These are phyloP conservation scores for Mycena leptocephala DNA, from an alignment of 768 basidiomycete species.

Conservation along the genomic window DNA sequence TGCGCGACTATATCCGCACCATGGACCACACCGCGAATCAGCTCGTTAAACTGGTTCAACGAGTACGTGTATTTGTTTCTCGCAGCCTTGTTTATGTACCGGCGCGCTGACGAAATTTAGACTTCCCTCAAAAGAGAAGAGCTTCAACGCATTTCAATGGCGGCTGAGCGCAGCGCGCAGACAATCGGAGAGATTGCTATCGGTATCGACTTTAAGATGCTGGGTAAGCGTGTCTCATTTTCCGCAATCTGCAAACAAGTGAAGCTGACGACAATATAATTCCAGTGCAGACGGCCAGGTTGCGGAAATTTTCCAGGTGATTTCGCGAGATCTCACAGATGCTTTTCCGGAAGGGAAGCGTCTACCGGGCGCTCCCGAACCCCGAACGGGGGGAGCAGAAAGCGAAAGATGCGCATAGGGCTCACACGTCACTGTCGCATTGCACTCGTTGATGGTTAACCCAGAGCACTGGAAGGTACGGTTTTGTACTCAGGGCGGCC, in stretches of 20 bases:
- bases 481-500: too few species aligned
- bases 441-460: constrained; percentile 32
- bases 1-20: constrained; percentile 31
- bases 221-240: constrained; percentile 4
- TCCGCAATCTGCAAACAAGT: neutral
- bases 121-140: constrained; percentile 5
- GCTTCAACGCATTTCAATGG: constrained; percentile 26
- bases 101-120: too few species aligned
- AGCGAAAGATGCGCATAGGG: neutral
- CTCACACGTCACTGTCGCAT: constrained; percentile 27
- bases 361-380: constrained; percentile 33
- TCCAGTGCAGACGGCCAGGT: constrained; percentile 10
- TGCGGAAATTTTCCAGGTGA: neutral
- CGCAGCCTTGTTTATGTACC: too few species aligned
- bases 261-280: neutral
- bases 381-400: constrained; percentile 22
- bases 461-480: constrained; percentile 32
- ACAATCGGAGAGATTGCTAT: constrained; percentile 33
- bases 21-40: constrained; percentile 30
- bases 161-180: constrained; percentile 26
- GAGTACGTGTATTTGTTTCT: neutral
- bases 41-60: constrained; percentile 25
- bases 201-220: constrained; percentile 28
- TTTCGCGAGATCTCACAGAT: constrained; percentile 18
- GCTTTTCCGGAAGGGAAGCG: constrained; percentile 23